These are phyloP conservation scores for Sporothrix schenckii DNA, from an alignment of 2,329 filamentous ascomycete genomes.

Conservation along the genomic window DNA sequence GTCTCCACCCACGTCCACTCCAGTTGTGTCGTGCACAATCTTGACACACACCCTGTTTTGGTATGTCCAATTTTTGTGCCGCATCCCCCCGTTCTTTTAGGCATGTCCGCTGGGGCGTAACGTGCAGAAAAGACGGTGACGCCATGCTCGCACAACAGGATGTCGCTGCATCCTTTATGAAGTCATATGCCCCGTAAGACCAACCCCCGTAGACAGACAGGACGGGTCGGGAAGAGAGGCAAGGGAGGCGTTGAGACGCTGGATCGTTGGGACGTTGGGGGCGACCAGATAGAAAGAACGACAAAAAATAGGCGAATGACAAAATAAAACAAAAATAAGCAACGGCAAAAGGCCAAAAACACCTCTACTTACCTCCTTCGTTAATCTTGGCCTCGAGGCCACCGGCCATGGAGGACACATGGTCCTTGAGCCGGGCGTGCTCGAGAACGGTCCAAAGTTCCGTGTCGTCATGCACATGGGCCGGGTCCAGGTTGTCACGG, in stretches of 20 bases:
- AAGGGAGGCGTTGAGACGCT: neutral
- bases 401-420: slow-evolving; percentile 82
- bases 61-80: neutral
- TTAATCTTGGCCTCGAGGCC: slow-evolving; percentile 87
- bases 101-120: neutral
- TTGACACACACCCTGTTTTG: slow-evolving; percentile 2
- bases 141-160: slow-evolving; percentile 28
- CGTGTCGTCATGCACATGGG: slow-evolving; percentile 92
- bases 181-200: slow-evolving; percentile 1
- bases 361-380: slow-evolving; percentile 77
- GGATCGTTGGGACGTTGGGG: slow-evolving; percentile 1
- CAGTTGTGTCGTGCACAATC: neutral
- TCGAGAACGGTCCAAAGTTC: slow-evolving; percentile 94
- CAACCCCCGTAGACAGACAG: slow-evolving; percentile 3
- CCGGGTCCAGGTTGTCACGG: slow-evolving; percentile 93
- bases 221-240: neutral
- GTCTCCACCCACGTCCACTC: neutral
- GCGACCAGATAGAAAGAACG: neutral
- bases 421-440: slow-evolving; percentile 90
- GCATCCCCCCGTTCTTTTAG: slow-evolving; percentile 16
- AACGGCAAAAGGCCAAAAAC: neutral
- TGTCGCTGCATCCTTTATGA: neutral
- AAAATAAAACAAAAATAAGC: neutral
- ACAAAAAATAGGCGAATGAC: neutral
- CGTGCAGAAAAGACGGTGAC: slow-evolving; percentile 30